A percentile compares a stretch with the other conserved stretches of the same genome.
Conservation (phyloP, 1,139 yeast genomes). For the Nakaseomyces sp. region DNA sequence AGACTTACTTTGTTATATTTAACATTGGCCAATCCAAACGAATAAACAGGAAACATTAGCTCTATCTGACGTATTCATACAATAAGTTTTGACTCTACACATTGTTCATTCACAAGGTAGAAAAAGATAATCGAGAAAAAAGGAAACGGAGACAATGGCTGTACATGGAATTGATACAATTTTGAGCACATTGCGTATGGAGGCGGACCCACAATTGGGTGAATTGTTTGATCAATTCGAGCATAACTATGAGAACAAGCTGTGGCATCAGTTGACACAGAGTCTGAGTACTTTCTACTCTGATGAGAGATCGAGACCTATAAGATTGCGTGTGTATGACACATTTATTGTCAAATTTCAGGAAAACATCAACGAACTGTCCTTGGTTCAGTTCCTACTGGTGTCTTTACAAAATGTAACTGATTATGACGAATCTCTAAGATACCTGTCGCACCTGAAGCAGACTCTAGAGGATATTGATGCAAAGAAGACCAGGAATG, state of each 20-base stretch:
- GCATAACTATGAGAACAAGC: slow-evolving; percentile 77
- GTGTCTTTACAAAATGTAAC: slow-evolving; percentile 35
- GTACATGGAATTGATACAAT: slow-evolving; percentile 38
- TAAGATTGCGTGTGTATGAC: slow-evolving; percentile 61
- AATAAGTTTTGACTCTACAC: too few relatives aligned
- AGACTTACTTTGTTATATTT: too few relatives aligned
- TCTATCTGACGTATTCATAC: too few relatives aligned
- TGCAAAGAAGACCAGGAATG: slow-evolving; percentile 30
- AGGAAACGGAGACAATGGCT: slow-evolving; percentile 3
- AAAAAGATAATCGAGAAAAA: neutral
- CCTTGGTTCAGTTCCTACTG: slow-evolving; percentile 67
- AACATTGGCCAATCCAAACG: too few relatives aligned
- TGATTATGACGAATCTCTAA: slow-evolving; percentile 45
- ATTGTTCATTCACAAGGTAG: too few relatives aligned
- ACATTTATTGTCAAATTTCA: slow-evolving; percentile 61
- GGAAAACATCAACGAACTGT: slow-evolving; percentile 67
- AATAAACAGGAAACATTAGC: neutral
- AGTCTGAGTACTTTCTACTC: slow-evolving; percentile 54
- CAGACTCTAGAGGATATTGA: slow-evolving; percentile 36
- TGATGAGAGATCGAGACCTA: slow-evolving; percentile 41
- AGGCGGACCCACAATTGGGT: slow-evolving; percentile 53
- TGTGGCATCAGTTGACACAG: slow-evolving; percentile 72
- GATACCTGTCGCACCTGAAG: slow-evolving; percentile 46
- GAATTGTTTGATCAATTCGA: slow-evolving; percentile 67
- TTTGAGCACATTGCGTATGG: slow-evolving; percentile 61